Evolutionary conservation across 768 basidiomycete species (phyloP).

Genomic region (Xerocomellus intermedius): DNA sequence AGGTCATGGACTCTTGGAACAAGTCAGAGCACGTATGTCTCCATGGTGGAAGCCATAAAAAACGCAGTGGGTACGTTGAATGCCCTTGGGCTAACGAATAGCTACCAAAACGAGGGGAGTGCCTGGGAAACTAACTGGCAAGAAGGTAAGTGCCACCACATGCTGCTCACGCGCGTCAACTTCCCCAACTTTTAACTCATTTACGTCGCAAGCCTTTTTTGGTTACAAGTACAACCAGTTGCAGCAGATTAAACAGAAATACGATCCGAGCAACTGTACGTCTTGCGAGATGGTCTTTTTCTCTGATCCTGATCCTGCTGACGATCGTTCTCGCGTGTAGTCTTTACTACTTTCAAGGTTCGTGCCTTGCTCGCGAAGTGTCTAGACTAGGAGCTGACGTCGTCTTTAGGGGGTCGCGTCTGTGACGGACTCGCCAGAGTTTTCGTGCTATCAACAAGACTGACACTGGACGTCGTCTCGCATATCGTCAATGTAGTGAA

Average conservation of each 20-base stretch:
- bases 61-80: conserved; percentile 6
- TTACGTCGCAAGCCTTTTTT: conserved; percentile 12
- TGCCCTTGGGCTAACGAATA: conserved; percentile 11
- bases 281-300: neutral
- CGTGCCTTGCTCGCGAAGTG: neutral
- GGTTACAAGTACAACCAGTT: conserved; percentile 17
- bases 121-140: conserved; percentile 16
- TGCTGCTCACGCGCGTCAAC: neutral
- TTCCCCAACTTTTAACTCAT: neutral
- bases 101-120: conserved; percentile 22
- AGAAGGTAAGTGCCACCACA: neutral
- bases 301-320: neutral
- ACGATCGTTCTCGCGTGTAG: neutral
- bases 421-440: neutral
- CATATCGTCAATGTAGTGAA: conserved; percentile 18
- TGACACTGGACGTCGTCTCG: neutral
- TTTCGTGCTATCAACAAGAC: conserved; percentile 1
- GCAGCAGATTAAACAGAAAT: conserved; percentile 12
- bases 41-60: neutral
- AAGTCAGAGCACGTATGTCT: neutral
- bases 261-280: conserved; percentile 15
- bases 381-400: conserved; percentile 3
- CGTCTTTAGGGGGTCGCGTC: conserved; percentile 4
- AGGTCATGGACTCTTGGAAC: conserved; percentile 16
- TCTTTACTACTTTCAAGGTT: conserved; percentile 18